A percentile compares a stretch with the other conserved stretches of the same genome.
These are phyloP conservation scores for Datura wrightii DNA, from an alignment of 257 asterid species.

Conservation along the genomic window DNA sequence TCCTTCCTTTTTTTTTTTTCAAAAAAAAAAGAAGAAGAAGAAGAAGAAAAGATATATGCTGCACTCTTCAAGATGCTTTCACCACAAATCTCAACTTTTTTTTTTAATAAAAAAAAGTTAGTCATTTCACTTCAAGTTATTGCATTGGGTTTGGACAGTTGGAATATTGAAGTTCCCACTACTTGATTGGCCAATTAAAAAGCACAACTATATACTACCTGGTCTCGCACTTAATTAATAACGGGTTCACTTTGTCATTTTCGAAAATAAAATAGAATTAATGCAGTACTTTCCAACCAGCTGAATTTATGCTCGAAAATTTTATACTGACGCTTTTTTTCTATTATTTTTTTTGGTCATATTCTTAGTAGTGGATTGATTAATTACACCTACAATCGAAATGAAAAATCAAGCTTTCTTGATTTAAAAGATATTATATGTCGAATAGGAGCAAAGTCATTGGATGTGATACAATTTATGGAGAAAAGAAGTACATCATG, in stretches of 20 bases:
- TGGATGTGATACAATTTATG: not conserved
- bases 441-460: not conserved
- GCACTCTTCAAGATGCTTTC: not conserved
- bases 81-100: constrained; percentile 10
- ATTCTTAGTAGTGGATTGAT: not conserved
- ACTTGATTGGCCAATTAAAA: not conserved
- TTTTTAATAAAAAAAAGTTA: not conserved
- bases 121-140: constrained; percentile 22
- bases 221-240: not conserved
- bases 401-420: not conserved
- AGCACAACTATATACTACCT: not conserved
- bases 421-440: not conserved
- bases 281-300: no score
- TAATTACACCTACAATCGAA: not conserved
- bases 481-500: not conserved
- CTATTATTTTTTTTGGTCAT: not conserved
- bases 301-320: no score
- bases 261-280: not conserved
- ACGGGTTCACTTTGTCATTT: not conserved
- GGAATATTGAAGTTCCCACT: constrained; percentile 28
- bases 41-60: not conserved
- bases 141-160: not conserved
- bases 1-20: no score
- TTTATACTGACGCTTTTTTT: no score
- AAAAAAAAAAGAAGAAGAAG: no score